phyloP scores from a whole-genome alignment of 2,329 filamentous ascomycete species.

The Phoma sp. region DNA sequence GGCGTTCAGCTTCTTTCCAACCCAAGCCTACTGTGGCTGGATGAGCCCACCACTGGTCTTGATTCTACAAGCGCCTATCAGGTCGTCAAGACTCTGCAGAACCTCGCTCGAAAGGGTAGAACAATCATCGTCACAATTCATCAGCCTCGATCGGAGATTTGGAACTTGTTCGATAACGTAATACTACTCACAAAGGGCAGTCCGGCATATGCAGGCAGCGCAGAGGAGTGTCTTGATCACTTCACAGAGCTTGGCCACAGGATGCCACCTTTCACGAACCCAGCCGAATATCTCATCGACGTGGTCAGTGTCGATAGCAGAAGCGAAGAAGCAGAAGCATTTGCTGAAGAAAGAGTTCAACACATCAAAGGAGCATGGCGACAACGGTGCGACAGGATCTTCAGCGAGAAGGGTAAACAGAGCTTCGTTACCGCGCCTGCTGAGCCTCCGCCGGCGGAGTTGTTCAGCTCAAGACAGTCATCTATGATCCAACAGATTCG shows the following conservation, averaged over 20 bases:
- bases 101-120: constrained; percentile 69
- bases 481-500: constrained; percentile 67
- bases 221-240: constrained; percentile 65
- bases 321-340: constrained; percentile 67
- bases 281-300: constrained; percentile 78
- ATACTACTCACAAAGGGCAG: constrained; percentile 71
- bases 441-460: constrained; percentile 12
- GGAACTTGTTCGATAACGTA: constrained; percentile 76
- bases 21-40: constrained; percentile 77
- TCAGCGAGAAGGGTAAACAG: constrained; percentile 22
- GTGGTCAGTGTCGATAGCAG: constrained; percentile 76
- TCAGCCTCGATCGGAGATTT: constrained; percentile 79
- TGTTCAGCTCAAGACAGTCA: constrained; percentile 53
- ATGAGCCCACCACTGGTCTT: constrained; percentile 77
- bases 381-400: constrained; percentile 23
- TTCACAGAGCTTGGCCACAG: constrained; percentile 67
- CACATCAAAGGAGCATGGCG: constrained; percentile 67
- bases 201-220: constrained; percentile 70
- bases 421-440: neutral
- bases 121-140: constrained; percentile 79
- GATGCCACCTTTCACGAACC: constrained; percentile 76
- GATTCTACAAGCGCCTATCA: constrained; percentile 80
- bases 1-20: constrained; percentile 81
- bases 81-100: constrained; percentile 72
- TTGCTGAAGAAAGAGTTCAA: constrained; percentile 66